These are phyloP conservation scores for Sanghuangporus baumii DNA, from an alignment of 1,284 basidiomycete species.

Conservation along the genomic window DNA sequence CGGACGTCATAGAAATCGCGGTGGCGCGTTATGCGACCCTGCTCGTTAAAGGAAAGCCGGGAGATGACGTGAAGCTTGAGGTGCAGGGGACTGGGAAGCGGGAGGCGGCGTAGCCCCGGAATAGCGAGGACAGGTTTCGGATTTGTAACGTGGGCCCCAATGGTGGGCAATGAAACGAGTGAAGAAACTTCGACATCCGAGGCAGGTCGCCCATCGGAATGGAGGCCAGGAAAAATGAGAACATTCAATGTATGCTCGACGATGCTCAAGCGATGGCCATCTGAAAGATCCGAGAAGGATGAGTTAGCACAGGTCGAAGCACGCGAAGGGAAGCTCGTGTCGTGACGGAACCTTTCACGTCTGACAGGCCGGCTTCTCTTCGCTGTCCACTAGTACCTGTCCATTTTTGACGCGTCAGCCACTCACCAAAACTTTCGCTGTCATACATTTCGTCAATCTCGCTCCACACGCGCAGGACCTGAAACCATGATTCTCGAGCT, in stretches of 20 bases:
- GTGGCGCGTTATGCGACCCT: slow-evolving; percentile 65
- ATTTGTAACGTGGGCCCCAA: slow-evolving; percentile 6
- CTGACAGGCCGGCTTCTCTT: neutral
- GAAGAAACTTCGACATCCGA: slow-evolving; percentile 26
- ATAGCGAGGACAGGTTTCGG: slow-evolving; percentile 33
- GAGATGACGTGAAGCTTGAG: slow-evolving; percentile 62
- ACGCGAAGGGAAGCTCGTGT: slow-evolving; percentile 1
- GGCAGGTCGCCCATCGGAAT: slow-evolving; percentile 26
- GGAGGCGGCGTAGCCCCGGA: slow-evolving; percentile 43
- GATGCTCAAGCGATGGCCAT: slow-evolving; percentile 63
- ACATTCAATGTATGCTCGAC: slow-evolving; percentile 54
- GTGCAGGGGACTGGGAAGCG: slow-evolving; percentile 64
- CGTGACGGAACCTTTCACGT: neutral
- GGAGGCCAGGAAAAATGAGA: slow-evolving; percentile 33
- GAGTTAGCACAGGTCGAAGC: slow-evolving; percentile 13
- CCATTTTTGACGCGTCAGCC: neutral
- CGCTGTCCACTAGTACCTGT: neutral
- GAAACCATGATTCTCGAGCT: slow-evolving; percentile 43
- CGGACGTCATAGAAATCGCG: slow-evolving; percentile 72
- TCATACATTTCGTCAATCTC: slow-evolving; percentile 69
- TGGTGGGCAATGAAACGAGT: slow-evolving; percentile 20
- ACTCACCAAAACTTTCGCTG: slow-evolving; percentile 69
- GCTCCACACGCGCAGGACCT: slow-evolving; percentile 59
- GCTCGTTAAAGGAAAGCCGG: slow-evolving; percentile 68
- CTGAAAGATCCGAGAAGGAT: slow-evolving; percentile 29